Percentiles rank a stretch among this genome's conserved stretches.
These are phyloP conservation scores for Silene latifolia DNA, from an alignment of 148 eudicot genomes.

Conservation along the genomic window DNA sequence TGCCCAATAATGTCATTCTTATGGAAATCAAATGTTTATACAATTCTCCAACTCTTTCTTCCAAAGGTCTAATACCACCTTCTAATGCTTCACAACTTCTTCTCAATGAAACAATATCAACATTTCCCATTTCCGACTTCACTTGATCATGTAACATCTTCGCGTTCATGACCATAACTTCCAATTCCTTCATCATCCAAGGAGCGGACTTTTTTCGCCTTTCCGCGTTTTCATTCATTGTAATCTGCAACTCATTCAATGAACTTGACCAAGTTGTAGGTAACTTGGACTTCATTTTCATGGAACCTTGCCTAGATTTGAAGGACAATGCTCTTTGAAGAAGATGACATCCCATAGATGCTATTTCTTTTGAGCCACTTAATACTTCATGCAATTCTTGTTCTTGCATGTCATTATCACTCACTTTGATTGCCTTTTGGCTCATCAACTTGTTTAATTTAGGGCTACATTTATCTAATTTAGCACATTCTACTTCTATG, in stretches of 20 bases:
- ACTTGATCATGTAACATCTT: slow-evolving; percentile 16
- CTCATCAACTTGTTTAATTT: slow-evolving; percentile 16
- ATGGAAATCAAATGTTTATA: slow-evolving; percentile 30
- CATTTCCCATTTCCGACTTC: slow-evolving; percentile 6
- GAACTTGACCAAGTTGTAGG: slow-evolving; percentile 25
- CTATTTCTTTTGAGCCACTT: slow-evolving; percentile 31
- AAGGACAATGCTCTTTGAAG: slow-evolving; percentile 32
- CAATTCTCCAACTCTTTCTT: slow-evolving; percentile 31
- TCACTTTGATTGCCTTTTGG: slow-evolving; percentile 1
- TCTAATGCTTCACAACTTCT: slow-evolving; percentile 29
- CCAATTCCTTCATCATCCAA: slow-evolving; percentile 35
- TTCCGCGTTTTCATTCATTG: slow-evolving; percentile 11
- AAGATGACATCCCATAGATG: slow-evolving; percentile 27
- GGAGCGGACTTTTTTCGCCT: slow-evolving; percentile 20
- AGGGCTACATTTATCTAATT: slow-evolving; percentile 23
- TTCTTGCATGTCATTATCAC: not conserved
- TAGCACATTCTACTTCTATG: slow-evolving; percentile 18
- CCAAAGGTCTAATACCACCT: slow-evolving; percentile 22
- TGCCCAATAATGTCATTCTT: slow-evolving; percentile 29
- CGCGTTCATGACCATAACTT: slow-evolving; percentile 16
- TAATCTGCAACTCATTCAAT: slow-evolving; percentile 16
- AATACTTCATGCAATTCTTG: slow-evolving; percentile 23
- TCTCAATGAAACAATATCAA: slow-evolving; percentile 12
- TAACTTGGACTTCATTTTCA: slow-evolving; percentile 25
- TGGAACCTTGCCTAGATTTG: slow-evolving; percentile 26